Evolutionary conservation across 1,284 basidiomycete species (phyloP).

Genomic region (Exobasidium cylindrosporum): DNA sequence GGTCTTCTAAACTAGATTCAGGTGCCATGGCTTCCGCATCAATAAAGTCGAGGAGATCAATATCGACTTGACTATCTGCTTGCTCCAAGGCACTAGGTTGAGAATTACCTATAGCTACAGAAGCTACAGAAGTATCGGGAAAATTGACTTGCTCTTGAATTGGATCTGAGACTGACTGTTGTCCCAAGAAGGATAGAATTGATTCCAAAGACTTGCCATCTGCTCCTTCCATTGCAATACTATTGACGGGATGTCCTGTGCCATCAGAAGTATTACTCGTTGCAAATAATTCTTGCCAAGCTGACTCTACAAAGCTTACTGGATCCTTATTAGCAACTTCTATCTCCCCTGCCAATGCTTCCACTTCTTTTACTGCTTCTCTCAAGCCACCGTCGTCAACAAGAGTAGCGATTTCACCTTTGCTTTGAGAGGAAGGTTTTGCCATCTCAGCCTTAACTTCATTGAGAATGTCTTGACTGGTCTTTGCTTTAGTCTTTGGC

Average conservation of each 20-base stretch:
- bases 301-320: constrained; percentile 31
- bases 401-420: neutral
- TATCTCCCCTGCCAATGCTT: constrained; percentile 29
- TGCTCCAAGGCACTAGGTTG: constrained; percentile 17
- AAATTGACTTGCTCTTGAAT: neutral
- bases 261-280: constrained; percentile 16
- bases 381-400: constrained; percentile 16
- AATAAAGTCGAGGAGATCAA: constrained; percentile 38
- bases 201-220: constrained; percentile 27
- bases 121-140: neutral
- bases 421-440: constrained; percentile 6
- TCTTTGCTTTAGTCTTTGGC: constrained; percentile 37
- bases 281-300: constrained; percentile 36
- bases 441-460: constrained; percentile 49
- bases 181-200: constrained; percentile 25
- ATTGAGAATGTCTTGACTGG: constrained; percentile 48
- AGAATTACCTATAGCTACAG: neutral
- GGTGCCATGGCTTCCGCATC: constrained; percentile 35
- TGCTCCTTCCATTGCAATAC: constrained; percentile 16
- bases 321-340: constrained; percentile 31
- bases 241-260: constrained; percentile 21
- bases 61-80: constrained; percentile 28
- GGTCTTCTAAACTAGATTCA: constrained; percentile 22
- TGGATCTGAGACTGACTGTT: neutral
- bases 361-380: constrained; percentile 9